Evolutionary conservation across 371 early-diverging fungal species (phyloP).

Genomic region (Pancytospora philotis): DNA sequence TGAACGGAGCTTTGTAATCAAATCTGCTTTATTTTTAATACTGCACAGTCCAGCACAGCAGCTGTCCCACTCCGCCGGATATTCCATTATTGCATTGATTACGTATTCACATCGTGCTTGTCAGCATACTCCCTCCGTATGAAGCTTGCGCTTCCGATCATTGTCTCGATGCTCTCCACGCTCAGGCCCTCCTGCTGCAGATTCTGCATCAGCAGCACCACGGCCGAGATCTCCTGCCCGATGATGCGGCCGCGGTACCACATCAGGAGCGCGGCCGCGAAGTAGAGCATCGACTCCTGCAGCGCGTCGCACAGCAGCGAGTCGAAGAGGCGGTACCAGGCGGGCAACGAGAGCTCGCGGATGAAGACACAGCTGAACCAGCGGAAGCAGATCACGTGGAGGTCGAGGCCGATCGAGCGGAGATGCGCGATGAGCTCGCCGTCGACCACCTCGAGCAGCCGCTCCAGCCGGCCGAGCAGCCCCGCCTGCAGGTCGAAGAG

Average conservation of each 20-base stretch:
- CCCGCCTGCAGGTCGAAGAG: constrained; percentile 29
- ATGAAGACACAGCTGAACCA: constrained; percentile 97
- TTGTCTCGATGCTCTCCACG: not conserved
- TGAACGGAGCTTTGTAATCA: no score
- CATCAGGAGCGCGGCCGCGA: constrained; percentile 83
- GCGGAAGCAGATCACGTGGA: constrained; percentile 89
- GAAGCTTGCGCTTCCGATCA: constrained; percentile 2
- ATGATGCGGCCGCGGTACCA: constrained; percentile 74
- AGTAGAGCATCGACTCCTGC: constrained; percentile 82
- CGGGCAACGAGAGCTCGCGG: constrained; percentile 74
- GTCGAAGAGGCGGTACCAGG: constrained; percentile 89
- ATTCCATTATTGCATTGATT: no score
- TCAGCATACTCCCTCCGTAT: constrained; percentile 1
- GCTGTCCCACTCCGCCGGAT: not conserved
- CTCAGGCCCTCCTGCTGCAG: constrained; percentile 65
- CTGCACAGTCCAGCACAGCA: not conserved
- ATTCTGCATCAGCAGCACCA: constrained; percentile 79
- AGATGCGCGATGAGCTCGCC: constrained; percentile 61
- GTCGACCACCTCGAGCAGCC: constrained; percentile 34
- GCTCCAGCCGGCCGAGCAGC: constrained; percentile 27
- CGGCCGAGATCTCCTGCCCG: constrained; percentile 77
- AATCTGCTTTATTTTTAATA: not conserved
- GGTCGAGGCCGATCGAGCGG: constrained; percentile 73
- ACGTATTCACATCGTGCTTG: no score
- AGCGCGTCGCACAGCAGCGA: constrained; percentile 71